Evolutionary conservation across 2,329 filamentous ascomycete genomes (phyloP).

Genomic region (Microdochium paspali): DNA sequence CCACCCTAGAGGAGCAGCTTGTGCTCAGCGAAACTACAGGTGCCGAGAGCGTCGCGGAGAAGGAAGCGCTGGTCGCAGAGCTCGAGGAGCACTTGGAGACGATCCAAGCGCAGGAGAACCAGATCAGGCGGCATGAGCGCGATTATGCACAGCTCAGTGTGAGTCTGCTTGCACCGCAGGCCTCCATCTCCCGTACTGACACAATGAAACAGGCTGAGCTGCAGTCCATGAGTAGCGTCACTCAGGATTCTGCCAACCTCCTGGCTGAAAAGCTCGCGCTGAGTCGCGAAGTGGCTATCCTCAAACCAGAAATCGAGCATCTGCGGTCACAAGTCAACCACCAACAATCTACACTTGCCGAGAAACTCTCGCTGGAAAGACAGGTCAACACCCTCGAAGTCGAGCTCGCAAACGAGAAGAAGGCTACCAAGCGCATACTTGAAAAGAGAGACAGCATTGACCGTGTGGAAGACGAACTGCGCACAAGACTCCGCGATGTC

Average conservation of each 20-base stretch:
- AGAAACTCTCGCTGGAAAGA: slow-evolving; percentile 72
- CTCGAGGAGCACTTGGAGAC: slow-evolving; percentile 33
- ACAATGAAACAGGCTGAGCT: slow-evolving; percentile 52
- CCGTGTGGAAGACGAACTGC: slow-evolving; percentile 29
- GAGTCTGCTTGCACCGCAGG: slow-evolving; percentile 2
- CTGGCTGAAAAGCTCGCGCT: slow-evolving; percentile 50
- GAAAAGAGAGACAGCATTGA: slow-evolving; percentile 32
- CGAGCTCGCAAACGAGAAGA: slow-evolving; percentile 74
- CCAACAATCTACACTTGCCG: slow-evolving; percentile 61
- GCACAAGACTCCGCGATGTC: slow-evolving; percentile 27
- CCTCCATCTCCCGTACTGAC: slow-evolving; percentile 9
- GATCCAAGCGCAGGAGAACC: slow-evolving; percentile 33
- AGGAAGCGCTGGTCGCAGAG: slow-evolving; percentile 28
- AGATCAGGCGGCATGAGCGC: slow-evolving; percentile 36
- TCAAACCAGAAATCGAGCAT: slow-evolving; percentile 48
- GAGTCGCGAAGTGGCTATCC: slow-evolving; percentile 37
- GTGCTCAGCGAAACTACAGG: slow-evolving; percentile 25
- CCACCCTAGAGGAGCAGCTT: slow-evolving; percentile 54
- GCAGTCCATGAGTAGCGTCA: slow-evolving; percentile 54
- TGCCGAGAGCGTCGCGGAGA: slow-evolving; percentile 24
- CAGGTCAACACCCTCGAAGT: slow-evolving; percentile 70
- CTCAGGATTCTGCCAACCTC: slow-evolving; percentile 60
- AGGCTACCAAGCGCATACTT: slow-evolving; percentile 49
- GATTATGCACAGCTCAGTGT: slow-evolving; percentile 41
- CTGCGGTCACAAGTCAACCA: slow-evolving; percentile 42